These are phyloP conservation scores for Saturnispora besseyi DNA, from an alignment of 805 yeast species.

Conservation along the genomic window DNA sequence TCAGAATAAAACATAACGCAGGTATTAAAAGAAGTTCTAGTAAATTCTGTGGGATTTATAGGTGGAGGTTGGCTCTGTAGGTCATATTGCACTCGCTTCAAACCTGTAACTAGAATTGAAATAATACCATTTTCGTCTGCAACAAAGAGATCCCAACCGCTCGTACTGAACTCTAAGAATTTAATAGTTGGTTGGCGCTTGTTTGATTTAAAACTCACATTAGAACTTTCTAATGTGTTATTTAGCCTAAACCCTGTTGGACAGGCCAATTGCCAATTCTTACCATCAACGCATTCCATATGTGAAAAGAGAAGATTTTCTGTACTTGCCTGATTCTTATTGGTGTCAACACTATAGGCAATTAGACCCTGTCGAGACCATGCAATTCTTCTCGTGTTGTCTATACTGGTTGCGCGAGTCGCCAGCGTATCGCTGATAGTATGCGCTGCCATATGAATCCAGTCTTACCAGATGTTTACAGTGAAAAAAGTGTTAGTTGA, in stretches of 20 bases:
- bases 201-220: background rate
- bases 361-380: constrained; percentile 86
- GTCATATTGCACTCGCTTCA: constrained; percentile 34
- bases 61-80: constrained; percentile 15
- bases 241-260: constrained; percentile 31
- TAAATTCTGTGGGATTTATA: constrained; percentile 28
- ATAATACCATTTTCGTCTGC: constrained; percentile 65
- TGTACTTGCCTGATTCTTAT: constrained; percentile 22
- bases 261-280: constrained; percentile 65
- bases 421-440: constrained; percentile 19
- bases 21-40: constrained; percentile 30
- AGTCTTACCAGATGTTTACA: background rate
- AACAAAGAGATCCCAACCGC: constrained; percentile 75
- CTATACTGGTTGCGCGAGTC: constrained; percentile 11
- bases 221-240: constrained; percentile 1
- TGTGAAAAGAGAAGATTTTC: constrained; percentile 49
- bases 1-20: constrained; percentile 43
- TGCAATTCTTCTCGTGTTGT: constrained; percentile 29
- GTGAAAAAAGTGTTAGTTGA: background rate
- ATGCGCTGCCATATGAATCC: background rate
- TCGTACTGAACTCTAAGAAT: constrained; percentile 61
- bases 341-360: constrained; percentile 39
- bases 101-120: constrained; percentile 46
- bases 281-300: constrained; percentile 67
- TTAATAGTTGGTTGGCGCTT: constrained; percentile 17